Evolutionary conservation across 2,329 filamentous ascomycete species (phyloP).

Genomic region (Xylaria hypoxylon): DNA sequence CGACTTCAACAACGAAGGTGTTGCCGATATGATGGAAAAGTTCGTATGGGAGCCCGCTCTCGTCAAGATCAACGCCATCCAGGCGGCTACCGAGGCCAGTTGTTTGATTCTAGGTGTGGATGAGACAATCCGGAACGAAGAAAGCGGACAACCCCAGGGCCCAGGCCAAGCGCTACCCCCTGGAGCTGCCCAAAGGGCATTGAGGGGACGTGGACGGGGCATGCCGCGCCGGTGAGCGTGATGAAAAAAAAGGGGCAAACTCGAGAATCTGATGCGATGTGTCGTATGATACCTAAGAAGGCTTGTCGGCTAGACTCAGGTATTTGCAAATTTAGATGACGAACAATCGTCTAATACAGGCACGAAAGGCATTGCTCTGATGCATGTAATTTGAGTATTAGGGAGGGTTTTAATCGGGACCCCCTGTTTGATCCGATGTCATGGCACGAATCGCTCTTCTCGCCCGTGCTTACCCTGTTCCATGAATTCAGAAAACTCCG

Average conservation of each 20-base stretch:
- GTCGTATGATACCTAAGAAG: conserved; percentile 41
- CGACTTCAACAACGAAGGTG: conserved; percentile 91
- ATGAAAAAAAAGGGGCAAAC: conserved; percentile 12
- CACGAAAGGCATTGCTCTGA: conserved; percentile 3
- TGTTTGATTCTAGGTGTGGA: conserved; percentile 97
- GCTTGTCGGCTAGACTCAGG: conserved; percentile 37
- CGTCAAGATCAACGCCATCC: conserved; percentile 96
- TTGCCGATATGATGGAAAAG: conserved; percentile 91
- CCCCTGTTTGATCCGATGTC: neutral
- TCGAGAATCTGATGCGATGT: conserved; percentile 12
- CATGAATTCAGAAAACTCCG: neutral
- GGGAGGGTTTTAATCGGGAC: neutral
- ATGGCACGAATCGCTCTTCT: neutral
- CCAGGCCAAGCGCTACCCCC: conserved; percentile 80
- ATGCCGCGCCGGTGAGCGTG: conserved; percentile 80
- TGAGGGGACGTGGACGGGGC: conserved; percentile 84
- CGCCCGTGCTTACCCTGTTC: neutral
- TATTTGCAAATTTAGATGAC: conserved; percentile 40
- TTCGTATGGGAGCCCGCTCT: conserved; percentile 98
- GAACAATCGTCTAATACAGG: conserved; percentile 19
- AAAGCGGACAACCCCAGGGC: conserved; percentile 85
- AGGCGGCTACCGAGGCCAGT: conserved; percentile 93
- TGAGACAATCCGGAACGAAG: conserved; percentile 98
- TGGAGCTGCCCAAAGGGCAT: conserved; percentile 87
- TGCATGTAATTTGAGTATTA: conserved; percentile 24